These are phyloP conservation scores for Coniochaeta prunicola DNA, from an alignment of 2,329 filamentous ascomycete species.

Conservation along the genomic window DNA sequence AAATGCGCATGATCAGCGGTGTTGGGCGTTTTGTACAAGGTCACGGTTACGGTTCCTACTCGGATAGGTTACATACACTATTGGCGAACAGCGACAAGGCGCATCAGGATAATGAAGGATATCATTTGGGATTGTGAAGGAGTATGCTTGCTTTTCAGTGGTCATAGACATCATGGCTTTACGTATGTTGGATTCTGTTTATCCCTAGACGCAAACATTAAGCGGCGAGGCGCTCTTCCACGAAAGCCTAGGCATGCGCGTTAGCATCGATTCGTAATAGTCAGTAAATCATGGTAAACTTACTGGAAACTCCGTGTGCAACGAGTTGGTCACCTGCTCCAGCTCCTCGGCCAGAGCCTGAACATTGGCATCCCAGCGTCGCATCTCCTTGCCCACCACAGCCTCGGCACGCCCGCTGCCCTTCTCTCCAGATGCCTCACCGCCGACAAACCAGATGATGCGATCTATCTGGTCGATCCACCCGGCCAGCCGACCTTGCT, in stretches of 20 bases:
- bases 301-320: constrained; percentile 69
- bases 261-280: background rate
- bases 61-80: background rate
- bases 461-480: constrained; percentile 91
- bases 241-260: background rate
- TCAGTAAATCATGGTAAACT: constrained; percentile 10
- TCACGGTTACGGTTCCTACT: background rate
- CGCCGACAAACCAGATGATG: constrained; percentile 77
- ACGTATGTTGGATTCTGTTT: background rate
- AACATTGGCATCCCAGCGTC: constrained; percentile 85
- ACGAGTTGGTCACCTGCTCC: constrained; percentile 18
- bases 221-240: background rate
- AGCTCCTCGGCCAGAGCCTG: constrained; percentile 74
- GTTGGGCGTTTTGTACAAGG: background rate
- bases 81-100: background rate
- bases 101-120: background rate
- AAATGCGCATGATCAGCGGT: background rate
- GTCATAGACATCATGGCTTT: background rate
- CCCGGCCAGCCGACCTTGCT: constrained; percentile 81
- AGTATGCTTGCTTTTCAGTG: background rate
- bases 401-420: constrained; percentile 59
- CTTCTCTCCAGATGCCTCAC: constrained; percentile 62
- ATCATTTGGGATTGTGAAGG: background rate
- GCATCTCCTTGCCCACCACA: constrained; percentile 61
- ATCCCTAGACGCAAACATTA: background rate